Base-by-base conservation (phyloP, 2,329 filamentous ascomycete species). In the Colletotrichum somersetense region DNA sequence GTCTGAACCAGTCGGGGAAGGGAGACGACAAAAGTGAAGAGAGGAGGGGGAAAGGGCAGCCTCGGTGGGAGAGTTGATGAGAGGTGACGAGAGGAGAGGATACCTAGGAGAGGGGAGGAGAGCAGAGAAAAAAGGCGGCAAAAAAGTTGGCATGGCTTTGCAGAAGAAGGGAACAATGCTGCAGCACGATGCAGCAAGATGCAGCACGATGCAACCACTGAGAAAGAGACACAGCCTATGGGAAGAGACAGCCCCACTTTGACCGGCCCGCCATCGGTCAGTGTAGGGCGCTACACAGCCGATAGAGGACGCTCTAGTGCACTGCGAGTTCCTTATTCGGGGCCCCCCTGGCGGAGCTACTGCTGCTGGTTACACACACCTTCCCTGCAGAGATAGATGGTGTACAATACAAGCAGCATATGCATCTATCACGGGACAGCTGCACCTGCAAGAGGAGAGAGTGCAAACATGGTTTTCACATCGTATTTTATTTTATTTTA, bases 151-250 rank as follows among this genome's bases (percentile, higher is more conserved):
- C 70, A 72, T 46, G 53, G 50, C 40, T 69, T 69, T 64, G 70
- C 66, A 69, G 66, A 62, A 69, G 53, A 69, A 52, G 69, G 59
- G 59, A 65, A 64, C 55, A 57, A 65, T 55, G 59, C 69, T 64
- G 69, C 59, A 64, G 69, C 52, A 20, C 46, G 66, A 72, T 72
- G 69, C 69, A 72, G 44, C 57, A 65, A 30, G 59, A 66, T 64
- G 69, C 66, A 64, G 69, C 52, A 20, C 53, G 66, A 72, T 72
- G 70, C 70, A 72, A 70, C 66, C 70, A 72, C 55, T 70, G 55
- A 61, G 42, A 33, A 33, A 23, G 18, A 55, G 14, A 1, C 33
- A 16, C 55, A 52, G 61, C 70, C 70, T 65, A 72, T 72, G 55
- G 52, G 30, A 18, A n/a, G 46, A 26, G 20, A 42, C 55, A 55